Conservation (phyloP, 495 filamentous ascomycete species). For the Penicillium maclennaniae region DNA sequence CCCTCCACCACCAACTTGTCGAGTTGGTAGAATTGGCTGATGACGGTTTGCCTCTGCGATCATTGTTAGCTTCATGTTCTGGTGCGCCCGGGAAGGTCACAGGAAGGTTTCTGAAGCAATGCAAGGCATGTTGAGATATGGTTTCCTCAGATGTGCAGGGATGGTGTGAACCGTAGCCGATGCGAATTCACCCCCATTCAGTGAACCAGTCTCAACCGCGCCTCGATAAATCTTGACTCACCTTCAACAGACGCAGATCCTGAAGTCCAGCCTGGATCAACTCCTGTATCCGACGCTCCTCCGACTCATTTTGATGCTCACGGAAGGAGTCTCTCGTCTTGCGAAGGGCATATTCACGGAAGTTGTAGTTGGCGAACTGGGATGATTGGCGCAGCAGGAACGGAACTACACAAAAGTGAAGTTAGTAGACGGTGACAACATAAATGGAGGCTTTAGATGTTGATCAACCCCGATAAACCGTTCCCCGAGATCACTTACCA, state of each 20-base stretch:
- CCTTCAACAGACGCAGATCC: conserved; percentile 89
- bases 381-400: conserved; percentile 81
- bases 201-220: background rate
- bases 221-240: conserved; percentile 39
- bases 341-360: conserved; percentile 91
- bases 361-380: conserved; percentile 93
- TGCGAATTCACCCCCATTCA: background rate
- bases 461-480: background rate
- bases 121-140: background rate
- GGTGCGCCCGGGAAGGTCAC: background rate
- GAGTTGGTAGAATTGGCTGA: conserved; percentile 92
- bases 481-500: conserved; percentile 48
- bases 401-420: conserved; percentile 62
- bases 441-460: background rate
- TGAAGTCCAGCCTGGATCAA: conserved; percentile 84
- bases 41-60: conserved; percentile 81
- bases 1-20: conserved; percentile 93
- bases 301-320: conserved; percentile 61
- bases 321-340: conserved; percentile 85
- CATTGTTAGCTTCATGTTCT: conserved; percentile 11
- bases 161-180: background rate
- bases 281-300: conserved; percentile 79
- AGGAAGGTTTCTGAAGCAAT: background rate
- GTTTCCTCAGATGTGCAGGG: background rate
- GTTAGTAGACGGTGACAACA: background rate